Evolutionary conservation across 1,139 yeast species (phyloP).

Genomic region (Candida buenavistaensis): DNA sequence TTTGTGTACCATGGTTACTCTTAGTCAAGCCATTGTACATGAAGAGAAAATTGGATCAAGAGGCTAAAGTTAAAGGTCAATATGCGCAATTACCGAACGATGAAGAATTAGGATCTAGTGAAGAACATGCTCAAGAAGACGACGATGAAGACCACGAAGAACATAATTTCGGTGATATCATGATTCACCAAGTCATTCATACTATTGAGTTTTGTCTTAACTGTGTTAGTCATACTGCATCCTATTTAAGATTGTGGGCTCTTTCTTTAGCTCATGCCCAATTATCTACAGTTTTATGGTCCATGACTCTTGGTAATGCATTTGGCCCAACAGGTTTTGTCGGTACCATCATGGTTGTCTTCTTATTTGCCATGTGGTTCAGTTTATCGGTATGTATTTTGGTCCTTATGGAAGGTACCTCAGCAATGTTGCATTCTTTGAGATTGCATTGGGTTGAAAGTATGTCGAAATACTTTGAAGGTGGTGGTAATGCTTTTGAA

Average conservation of each 20-base stretch:
- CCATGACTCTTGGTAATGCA: constrained; percentile 69
- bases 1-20: constrained; percentile 78
- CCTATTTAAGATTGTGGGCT: constrained; percentile 78
- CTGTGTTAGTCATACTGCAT: constrained; percentile 79
- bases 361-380: constrained; percentile 79
- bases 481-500: constrained; percentile 71
- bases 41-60: constrained; percentile 43
- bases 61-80: constrained; percentile 35
- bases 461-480: constrained; percentile 82
- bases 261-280: constrained; percentile 78
- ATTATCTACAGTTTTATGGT: constrained; percentile 71
- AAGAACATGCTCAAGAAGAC: constrained; percentile 35
- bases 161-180: constrained; percentile 68
- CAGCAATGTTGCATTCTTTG: constrained; percentile 82
- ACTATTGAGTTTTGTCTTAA: constrained; percentile 78
- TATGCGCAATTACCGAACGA: constrained; percentile 24
- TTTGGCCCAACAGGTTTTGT: constrained; percentile 50
- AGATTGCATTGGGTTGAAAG: constrained; percentile 89
- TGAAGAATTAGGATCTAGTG: constrained; percentile 24
- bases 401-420: constrained; percentile 84
- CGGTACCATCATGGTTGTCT: constrained; percentile 54
- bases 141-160: constrained; percentile 56
- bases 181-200: constrained; percentile 79
- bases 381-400: constrained; percentile 68
- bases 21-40: constrained; percentile 63